phyloP scores from a whole-genome alignment of 1,139 yeast genomes.

The Suhomyces taliae region DNA sequence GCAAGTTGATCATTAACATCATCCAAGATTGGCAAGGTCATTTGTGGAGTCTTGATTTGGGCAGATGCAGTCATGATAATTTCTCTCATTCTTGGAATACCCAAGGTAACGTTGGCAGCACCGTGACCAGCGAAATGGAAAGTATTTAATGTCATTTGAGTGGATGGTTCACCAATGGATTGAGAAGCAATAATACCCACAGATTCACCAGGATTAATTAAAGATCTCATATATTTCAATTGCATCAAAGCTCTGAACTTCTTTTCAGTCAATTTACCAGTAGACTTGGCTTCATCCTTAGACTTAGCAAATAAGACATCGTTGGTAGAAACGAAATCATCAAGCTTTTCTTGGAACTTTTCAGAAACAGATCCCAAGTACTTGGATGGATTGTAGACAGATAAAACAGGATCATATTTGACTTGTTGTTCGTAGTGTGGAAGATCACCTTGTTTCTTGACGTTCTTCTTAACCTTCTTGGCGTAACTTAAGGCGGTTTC shows the following conservation, averaged over 20 bases:
- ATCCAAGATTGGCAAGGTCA: constrained; percentile 82
- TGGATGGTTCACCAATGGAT: constrained; percentile 98
- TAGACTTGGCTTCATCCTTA: constrained; percentile 46
- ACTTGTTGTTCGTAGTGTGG: constrained; percentile 62
- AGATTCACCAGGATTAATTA: constrained; percentile 94
- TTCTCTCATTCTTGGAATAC: constrained; percentile 99
- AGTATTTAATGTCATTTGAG: constrained; percentile 98
- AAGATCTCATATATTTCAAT: constrained; percentile 94
- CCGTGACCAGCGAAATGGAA: constrained; percentile 99
- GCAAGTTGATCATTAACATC: constrained; percentile 87
- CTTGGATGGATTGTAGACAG: constrained; percentile 83
- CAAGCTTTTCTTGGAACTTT: constrained; percentile 79
- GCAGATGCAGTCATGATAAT: constrained; percentile 99
- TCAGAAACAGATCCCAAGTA: constrained; percentile 94
- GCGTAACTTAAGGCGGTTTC: constrained; percentile 77
- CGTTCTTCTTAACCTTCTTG: constrained; percentile 76
- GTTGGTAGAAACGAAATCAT: constrained; percentile 60
- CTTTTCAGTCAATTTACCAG: constrained; percentile 68
- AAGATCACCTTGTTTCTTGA: constrained; percentile 62
- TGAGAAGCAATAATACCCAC: constrained; percentile 99
- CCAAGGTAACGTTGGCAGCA: constrained; percentile 98
- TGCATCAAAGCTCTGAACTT: constrained; percentile 97
- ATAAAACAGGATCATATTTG: constrained; percentile 87
- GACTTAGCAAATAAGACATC: constrained; percentile 53
- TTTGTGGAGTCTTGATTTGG: constrained; percentile 94